Percentiles rank a stretch among this genome's conserved stretches.
Conservation (phyloP, 768 basidiomycete species). For the Trametes cingulata region DNA sequence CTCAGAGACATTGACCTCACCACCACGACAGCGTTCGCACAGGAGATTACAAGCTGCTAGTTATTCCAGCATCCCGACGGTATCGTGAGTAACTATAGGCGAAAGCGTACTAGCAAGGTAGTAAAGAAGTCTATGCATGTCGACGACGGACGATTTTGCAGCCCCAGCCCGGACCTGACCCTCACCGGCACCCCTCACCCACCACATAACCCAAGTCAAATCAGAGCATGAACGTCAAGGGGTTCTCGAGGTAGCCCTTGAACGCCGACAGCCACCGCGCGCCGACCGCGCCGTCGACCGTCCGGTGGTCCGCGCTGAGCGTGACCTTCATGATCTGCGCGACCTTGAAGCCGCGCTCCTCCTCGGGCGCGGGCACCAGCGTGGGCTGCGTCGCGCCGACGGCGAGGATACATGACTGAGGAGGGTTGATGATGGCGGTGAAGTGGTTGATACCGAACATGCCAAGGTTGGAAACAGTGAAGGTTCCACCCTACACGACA, state of each 20-base stretch:
- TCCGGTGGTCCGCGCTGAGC: constrained; percentile 91
- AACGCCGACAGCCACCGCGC: constrained; percentile 92
- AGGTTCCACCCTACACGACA: constrained; percentile 79
- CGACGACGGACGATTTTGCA: constrained; percentile 15
- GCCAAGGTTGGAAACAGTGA: constrained; percentile 98
- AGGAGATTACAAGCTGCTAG: constrained; percentile 21
- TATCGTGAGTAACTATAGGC: constrained; percentile 23
- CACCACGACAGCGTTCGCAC: not conserved
- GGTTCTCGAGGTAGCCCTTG: constrained; percentile 96
- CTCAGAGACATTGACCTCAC: not conserved
- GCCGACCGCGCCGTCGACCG: constrained; percentile 94
- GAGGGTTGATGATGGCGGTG: constrained; percentile 98
- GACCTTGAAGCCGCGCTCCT: constrained; percentile 94
- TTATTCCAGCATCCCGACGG: constrained; percentile 18
- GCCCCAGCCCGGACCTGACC: not conserved
- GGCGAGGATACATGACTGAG: constrained; percentile 97
- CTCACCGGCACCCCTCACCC: not conserved
- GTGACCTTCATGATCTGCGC: constrained; percentile 94
- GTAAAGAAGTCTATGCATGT: constrained; percentile 21
- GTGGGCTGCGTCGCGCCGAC: constrained; percentile 87
- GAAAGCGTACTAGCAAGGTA: constrained; percentile 19
- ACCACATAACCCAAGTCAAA: constrained; percentile 1
- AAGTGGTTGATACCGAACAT: constrained; percentile 97
- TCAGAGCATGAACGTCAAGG: constrained; percentile 94
- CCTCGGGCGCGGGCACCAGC: constrained; percentile 82